Evolutionary conservation across 306 rosid genomes (phyloP), one percentile per base, ranked within the genome.

Genomic region (Pyrus betulifolia): DNA sequence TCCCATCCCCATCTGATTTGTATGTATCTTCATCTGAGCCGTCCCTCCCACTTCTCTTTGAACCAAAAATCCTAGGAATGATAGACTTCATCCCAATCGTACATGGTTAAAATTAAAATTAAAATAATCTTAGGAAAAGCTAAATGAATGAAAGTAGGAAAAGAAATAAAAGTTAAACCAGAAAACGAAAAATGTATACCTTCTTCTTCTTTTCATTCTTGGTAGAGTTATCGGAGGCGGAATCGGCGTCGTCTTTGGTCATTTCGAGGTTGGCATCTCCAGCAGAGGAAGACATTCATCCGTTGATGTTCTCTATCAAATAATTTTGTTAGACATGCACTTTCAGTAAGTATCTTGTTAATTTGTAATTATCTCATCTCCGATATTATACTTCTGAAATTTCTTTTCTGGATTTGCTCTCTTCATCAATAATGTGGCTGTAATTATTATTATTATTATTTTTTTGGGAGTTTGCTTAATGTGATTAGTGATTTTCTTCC

Each of bases 1-100:
- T 9, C 45, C 81, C 87, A 49, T 87, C 87, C 62, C 66, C 85
- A 51, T 84, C 87, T 15, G 85, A 82, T 78, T 79, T 87, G 70
- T 75, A 42, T 21, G 81, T 27, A 35, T 88, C 93, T 13, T 86
- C 92, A 6, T 88, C 96, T 5, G 87, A 65, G 76, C 87, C 77
- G 81, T 85, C 81, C 70, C 81, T 76, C 18, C 84, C 93, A 52
- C 42, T 46, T 86, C 76, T 54, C 84, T 81, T 93, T 57, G 93
- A 88, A 77, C 92, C 87, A 25, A 93, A 93, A 70, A 91, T 80
- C 92, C 91, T 88, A 4, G 97, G 94, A 72, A 91, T 76, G 58
- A 91, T 79, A 73, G 90, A 93, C 98, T 93, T 84, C 0, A 74
- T 13, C 58, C 81, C 51, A 60, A 61, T 45, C 23, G 22, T n/a